These are phyloP conservation scores for Colletotrichum spinosum DNA, from an alignment of 2,329 filamentous ascomycete species.

Conservation along the genomic window DNA sequence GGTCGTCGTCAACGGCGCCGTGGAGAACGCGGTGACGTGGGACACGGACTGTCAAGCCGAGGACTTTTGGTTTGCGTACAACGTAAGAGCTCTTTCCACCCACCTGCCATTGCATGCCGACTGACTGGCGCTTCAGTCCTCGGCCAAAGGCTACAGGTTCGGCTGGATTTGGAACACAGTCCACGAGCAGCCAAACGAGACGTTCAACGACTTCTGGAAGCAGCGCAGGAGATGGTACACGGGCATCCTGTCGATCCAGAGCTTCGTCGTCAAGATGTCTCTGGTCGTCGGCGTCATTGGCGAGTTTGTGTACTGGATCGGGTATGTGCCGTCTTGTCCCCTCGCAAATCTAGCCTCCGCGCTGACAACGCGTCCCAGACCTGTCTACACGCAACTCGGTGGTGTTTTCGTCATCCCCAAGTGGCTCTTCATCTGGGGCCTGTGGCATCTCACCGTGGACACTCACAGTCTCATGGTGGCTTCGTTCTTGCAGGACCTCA, in stretches of 20 bases:
- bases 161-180: neutral
- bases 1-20: constrained; percentile 20
- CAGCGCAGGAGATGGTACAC: constrained; percentile 24
- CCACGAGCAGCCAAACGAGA: constrained; percentile 10
- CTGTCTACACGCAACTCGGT: constrained; percentile 8
- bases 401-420: constrained; percentile 12
- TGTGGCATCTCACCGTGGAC: constrained; percentile 15
- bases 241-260: constrained; percentile 9
- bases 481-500: constrained; percentile 13
- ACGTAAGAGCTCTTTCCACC: neutral
- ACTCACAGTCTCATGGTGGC: constrained; percentile 6
- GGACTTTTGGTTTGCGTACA: constrained; percentile 22
- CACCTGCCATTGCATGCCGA: no score
- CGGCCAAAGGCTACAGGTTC: constrained; percentile 10
- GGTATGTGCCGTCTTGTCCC: neutral
- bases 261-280: constrained; percentile 7
- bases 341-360: accelerated
- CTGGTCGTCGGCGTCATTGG: constrained; percentile 7
- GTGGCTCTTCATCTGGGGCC: constrained; percentile 15
- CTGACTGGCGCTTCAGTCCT: neutral
- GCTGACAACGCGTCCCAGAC: neutral
- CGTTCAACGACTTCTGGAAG: constrained; percentile 21
- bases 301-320: constrained; percentile 9
- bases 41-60: constrained; percentile 22
- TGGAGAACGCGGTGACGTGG: constrained; percentile 11